phyloP scores from a whole-genome alignment of 176 grass and related monocot genomes.

The Tuctoria greenei region DNA sequence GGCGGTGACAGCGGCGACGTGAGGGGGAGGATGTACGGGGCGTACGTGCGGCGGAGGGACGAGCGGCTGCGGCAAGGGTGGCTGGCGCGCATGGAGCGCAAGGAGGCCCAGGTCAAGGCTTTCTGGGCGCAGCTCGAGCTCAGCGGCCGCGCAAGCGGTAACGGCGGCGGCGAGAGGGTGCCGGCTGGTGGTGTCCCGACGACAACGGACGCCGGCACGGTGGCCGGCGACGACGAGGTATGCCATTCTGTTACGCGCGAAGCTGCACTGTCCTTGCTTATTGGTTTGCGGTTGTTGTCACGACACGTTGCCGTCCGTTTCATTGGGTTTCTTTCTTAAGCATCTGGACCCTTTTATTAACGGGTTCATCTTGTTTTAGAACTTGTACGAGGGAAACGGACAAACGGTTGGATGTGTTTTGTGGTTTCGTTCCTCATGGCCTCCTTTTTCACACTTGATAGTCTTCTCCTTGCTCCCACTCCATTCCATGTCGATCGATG shows the following conservation, averaged over 20 bases:
- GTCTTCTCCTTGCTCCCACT: neutral
- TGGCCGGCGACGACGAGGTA: constrained; percentile 35
- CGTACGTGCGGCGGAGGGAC: constrained; percentile 65
- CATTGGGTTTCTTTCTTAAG: neutral
- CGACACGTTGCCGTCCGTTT: constrained; percentile 1
- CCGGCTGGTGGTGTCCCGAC: neutral
- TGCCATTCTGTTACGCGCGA: constrained; percentile 34
- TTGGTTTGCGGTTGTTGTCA: constrained; percentile 6
- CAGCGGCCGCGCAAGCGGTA: constrained; percentile 1
- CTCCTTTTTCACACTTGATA: neutral
- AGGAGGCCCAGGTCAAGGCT: constrained; percentile 65
- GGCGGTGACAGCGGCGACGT: neutral
- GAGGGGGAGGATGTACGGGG: constrained; percentile 52
- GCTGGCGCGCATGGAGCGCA: constrained; percentile 56
- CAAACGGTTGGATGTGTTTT: neutral
- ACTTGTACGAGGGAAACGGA: neutral
- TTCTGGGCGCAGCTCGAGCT: constrained; percentile 63
- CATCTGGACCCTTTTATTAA: constrained; percentile 22
- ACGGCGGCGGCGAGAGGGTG: neutral
- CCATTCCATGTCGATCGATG: neutral
- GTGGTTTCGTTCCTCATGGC: neutral
- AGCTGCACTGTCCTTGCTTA: neutral
- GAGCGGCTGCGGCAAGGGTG: constrained; percentile 53
- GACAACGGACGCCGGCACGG: neutral
- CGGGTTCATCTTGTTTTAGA: constrained; percentile 10